A percentile compares a stretch with the other conserved stretches of the same genome.
Evolutionary conservation across 1,139 yeast species (phyloP).

Genomic region (Pichia sp.): DNA sequence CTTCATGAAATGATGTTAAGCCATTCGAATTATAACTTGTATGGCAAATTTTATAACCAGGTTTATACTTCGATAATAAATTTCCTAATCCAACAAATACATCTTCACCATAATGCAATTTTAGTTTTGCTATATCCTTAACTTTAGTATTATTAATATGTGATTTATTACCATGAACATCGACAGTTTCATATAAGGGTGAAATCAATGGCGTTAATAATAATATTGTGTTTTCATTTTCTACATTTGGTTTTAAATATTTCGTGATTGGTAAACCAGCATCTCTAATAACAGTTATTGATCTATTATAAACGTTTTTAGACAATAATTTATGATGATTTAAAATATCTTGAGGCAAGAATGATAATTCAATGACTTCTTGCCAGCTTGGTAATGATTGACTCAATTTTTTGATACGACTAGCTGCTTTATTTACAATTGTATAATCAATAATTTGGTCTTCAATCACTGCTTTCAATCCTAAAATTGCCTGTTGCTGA

Average conservation of each 20-base stretch:
- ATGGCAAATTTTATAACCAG: slow-evolving; percentile 14
- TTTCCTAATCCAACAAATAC: slow-evolving; percentile 12
- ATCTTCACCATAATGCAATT: slow-evolving; percentile 12
- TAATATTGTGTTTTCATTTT: slow-evolving; percentile 35
- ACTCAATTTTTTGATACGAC: slow-evolving; percentile 44
- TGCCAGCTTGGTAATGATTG: slow-evolving; percentile 41
- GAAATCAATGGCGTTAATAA: slow-evolving; percentile 32
- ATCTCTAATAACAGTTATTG: slow-evolving; percentile 54
- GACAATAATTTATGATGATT: slow-evolving; percentile 42
- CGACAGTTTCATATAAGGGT: slow-evolving; percentile 29
- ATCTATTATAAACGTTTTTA: slow-evolving; percentile 43
- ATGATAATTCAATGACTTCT: slow-evolving; percentile 25
- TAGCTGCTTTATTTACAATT: slow-evolving; percentile 36
- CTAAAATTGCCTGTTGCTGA: slow-evolving; percentile 55
- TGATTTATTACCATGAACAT: slow-evolving; percentile 23
- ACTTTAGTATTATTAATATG: slow-evolving; percentile 14
- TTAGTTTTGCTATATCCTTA: slow-evolving; percentile 9
- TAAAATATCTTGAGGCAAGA: slow-evolving; percentile 36
- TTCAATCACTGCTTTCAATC: slow-evolving; percentile 46
- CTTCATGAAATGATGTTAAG: slow-evolving; percentile 51
- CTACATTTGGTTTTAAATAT: slow-evolving; percentile 8
- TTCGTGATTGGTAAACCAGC: slow-evolving; percentile 17
- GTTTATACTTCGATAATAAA: slow-evolving; percentile 25
- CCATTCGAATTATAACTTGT: slow-evolving; percentile 57
- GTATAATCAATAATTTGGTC: slow-evolving; percentile 38